Conservation (phyloP, 2,329 filamentous ascomycete genomes). For the Aspergillus bombycis region DNA sequence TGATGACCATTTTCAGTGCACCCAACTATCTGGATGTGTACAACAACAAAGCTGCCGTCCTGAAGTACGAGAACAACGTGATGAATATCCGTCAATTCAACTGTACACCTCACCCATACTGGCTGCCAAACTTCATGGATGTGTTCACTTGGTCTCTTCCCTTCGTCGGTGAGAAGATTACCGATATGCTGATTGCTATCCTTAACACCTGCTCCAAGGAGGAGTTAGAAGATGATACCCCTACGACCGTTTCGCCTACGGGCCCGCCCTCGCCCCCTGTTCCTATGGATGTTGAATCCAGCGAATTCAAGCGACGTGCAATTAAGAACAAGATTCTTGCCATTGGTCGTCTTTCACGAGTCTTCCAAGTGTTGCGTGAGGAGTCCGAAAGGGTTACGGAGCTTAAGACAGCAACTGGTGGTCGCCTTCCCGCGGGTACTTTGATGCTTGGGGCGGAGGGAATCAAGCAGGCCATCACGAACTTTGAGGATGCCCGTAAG, state of each 20-base stretch:
- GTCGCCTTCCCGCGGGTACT: slow-evolving; percentile 88
- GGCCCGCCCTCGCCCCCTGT: slow-evolving; percentile 76
- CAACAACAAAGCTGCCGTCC: slow-evolving; percentile 98
- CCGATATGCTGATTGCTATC: slow-evolving; percentile 98
- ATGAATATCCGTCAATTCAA: slow-evolving; percentile 99
- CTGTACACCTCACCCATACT: slow-evolving; percentile 98
- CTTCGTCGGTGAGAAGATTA: slow-evolving; percentile 98
- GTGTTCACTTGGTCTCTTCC: slow-evolving; percentile 99
- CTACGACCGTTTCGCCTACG: slow-evolving; percentile 68
- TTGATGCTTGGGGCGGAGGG: slow-evolving; percentile 98
- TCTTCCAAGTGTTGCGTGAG: slow-evolving; percentile 97
- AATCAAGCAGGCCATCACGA: slow-evolving; percentile 97
- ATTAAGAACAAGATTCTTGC: slow-evolving; percentile 99
- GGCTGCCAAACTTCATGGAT: slow-evolving; percentile 99
- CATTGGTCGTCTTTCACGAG: slow-evolving; percentile 92
- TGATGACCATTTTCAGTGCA: slow-evolving; percentile 99
- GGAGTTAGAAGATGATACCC: slow-evolving; percentile 87
- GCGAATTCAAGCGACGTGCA: slow-evolving; percentile 90
- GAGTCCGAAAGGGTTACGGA: slow-evolving; percentile 97
- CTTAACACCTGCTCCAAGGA: slow-evolving; percentile 99
- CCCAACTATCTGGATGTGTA: slow-evolving; percentile 99
- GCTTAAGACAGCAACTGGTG: slow-evolving; percentile 93
- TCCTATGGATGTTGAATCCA: slow-evolving; percentile 75
- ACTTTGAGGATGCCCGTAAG: slow-evolving; percentile 94
- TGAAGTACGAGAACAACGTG: slow-evolving; percentile 99